phyloP scores from a whole-genome alignment of 768 basidiomycete species.

The Amanita rimosa region DNA sequence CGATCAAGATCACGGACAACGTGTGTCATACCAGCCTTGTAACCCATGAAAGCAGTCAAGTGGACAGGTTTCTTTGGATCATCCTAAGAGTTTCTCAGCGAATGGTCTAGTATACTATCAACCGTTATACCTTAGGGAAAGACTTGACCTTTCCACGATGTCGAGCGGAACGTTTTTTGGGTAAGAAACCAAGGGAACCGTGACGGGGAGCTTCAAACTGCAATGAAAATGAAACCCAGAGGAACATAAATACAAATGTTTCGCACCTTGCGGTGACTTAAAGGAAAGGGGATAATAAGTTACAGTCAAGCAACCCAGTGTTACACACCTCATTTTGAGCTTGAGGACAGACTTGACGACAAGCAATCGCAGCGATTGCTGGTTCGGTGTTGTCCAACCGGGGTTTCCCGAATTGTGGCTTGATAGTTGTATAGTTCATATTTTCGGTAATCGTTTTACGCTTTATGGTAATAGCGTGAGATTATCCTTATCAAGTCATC shows the following conservation, averaged over 20 bases:
- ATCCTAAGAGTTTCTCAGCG: slow-evolving; percentile 46
- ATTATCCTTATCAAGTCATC: background rate
- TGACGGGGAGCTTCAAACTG: slow-evolving; percentile 98
- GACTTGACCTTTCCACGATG: slow-evolving; percentile 99
- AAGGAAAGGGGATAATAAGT: background rate
- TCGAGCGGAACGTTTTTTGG: slow-evolving; percentile 91
- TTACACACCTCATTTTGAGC: slow-evolving; percentile 48
- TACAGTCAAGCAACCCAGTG: slow-evolving; percentile 1
- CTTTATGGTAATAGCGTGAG: background rate
- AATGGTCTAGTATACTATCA: slow-evolving; percentile 4
- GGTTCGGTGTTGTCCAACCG: slow-evolving; percentile 12
- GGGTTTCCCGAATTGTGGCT: slow-evolving; percentile 29
- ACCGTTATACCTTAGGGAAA: slow-evolving; percentile 80
- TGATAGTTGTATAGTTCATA: slow-evolving; percentile 26
- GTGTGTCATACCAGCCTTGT: slow-evolving; percentile 99
- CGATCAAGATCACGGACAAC: slow-evolving; percentile 98
- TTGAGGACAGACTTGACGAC: slow-evolving; percentile 23
- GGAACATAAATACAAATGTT: slow-evolving; percentile 6
- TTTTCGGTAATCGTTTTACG: background rate
- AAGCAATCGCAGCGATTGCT: slow-evolving; percentile 21
- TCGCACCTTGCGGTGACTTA: slow-evolving; percentile 81
- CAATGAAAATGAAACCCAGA: slow-evolving; percentile 8
- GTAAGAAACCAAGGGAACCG: slow-evolving; percentile 95
- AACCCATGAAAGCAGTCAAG: slow-evolving; percentile 96
- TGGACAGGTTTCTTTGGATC: slow-evolving; percentile 99